Evolutionary conservation across 495 filamentous ascomycete genomes (phyloP).

Genomic region (Podospora pseudocomata): DNA sequence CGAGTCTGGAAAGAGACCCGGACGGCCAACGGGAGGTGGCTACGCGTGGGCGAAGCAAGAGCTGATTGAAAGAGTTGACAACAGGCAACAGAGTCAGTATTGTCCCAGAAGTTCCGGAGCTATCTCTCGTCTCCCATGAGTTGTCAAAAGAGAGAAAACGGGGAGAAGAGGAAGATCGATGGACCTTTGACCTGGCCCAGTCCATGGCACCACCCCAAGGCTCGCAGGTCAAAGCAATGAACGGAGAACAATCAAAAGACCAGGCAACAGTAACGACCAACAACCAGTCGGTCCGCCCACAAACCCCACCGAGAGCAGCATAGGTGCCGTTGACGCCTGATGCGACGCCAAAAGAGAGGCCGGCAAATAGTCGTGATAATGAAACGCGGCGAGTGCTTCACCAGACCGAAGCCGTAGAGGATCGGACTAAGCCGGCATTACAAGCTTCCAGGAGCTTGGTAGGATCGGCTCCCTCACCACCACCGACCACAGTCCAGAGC

Average conservation of each 20-base stretch:
- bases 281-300: background rate
- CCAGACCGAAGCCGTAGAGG: no score
- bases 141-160: background rate
- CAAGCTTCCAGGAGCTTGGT: no score
- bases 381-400: background rate
- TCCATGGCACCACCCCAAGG: background rate
- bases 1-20: slow-evolving; percentile 20
- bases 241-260: background rate
- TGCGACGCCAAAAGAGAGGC: slow-evolving; percentile 10
- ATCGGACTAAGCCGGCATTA: background rate
- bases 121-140: slow-evolving; percentile 7
- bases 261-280: background rate
- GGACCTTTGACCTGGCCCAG: no score
- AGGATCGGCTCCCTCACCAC: background rate
- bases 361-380: background rate
- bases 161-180: background rate
- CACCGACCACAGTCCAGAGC: background rate
- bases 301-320: background rate
- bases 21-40: background rate
- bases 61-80: slow-evolving; percentile 18
- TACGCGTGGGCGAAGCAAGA: slow-evolving; percentile 20
- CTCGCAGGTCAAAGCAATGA: background rate
- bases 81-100: slow-evolving; percentile 23
- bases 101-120: slow-evolving; percentile 26
- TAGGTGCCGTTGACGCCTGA: slow-evolving; percentile 13